Evolutionary conservation across 345 rosid genomes (phyloP).

Genomic region (Boechera retrofracta): DNA sequence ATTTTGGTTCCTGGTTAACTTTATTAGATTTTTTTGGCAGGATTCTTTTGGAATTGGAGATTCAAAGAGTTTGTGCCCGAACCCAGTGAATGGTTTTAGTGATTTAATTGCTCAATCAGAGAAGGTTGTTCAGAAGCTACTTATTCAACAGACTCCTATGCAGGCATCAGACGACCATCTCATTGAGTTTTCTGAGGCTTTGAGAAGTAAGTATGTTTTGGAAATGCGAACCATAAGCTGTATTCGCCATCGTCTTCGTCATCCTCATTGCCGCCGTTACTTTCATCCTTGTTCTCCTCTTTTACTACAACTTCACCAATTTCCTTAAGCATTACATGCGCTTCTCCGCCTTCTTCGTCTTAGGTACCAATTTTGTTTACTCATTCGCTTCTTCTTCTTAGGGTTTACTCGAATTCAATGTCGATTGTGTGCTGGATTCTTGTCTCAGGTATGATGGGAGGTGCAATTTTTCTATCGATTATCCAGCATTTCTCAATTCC

Average conservation of each 20-base stretch:
- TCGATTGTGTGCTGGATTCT: conserved; percentile 17
- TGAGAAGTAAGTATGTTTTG: conserved; percentile 92
- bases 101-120: conserved; percentile 69
- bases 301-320: conserved; percentile 88
- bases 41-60: conserved; percentile 62
- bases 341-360: conserved; percentile 86
- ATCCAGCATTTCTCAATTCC: conserved; percentile 87
- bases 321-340: conserved; percentile 96
- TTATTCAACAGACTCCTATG: conserved; percentile 72
- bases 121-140: conserved; percentile 88
- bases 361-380: conserved; percentile 49
- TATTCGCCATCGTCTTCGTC: conserved; percentile 75
- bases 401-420: conserved; percentile 21
- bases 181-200: conserved; percentile 90
- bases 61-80: conserved; percentile 49
- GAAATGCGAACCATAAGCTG: conserved; percentile 20
- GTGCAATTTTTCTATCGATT: conserved; percentile 77
- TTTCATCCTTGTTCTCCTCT: conserved; percentile 79
- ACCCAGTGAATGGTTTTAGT: conserved; percentile 55
- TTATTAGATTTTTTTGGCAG: conserved; percentile 35
- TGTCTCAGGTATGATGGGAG: conserved; percentile 81
- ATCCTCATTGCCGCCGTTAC: conserved; percentile 75
- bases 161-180: conserved; percentile 85
- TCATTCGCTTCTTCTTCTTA: not conserved
- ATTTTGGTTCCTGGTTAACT: conserved; percentile 1